A percentile compares a stretch with the other conserved stretches of the same genome.
phyloP scores from a whole-genome alignment of 2,329 filamentous ascomycete genomes.

The Trichoderma sp. region DNA sequence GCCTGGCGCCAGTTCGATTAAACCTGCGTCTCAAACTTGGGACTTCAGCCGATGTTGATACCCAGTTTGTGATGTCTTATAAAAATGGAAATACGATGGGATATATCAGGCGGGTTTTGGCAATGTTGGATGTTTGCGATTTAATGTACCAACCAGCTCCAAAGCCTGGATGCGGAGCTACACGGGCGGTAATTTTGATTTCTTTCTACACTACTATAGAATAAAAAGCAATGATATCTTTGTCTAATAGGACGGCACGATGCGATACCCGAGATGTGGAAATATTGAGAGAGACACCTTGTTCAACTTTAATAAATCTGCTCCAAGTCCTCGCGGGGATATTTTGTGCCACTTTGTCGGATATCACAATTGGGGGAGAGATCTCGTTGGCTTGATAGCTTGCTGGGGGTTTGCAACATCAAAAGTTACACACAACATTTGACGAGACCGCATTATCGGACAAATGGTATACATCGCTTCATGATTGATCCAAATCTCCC shows the following conservation, averaged over 20 bases:
- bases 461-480: background rate
- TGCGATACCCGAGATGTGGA: background rate
- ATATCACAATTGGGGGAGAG: background rate
- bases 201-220: background rate
- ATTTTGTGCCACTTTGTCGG: background rate
- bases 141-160: background rate
- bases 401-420: background rate
- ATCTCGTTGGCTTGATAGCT: background rate
- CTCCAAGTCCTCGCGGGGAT: background rate
- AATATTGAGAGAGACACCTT: background rate
- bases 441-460: background rate
- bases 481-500: background rate
- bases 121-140: background rate
- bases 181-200: background rate
- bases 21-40: background rate
- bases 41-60: background rate
- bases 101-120: background rate
- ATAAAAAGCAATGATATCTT: background rate
- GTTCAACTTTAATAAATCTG: background rate
- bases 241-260: background rate
- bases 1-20: background rate
- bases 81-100: background rate
- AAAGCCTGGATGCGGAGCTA: background rate
- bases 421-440: background rate
- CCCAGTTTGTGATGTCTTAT: no score